Percentiles rank a stretch among this genome's conserved stretches.
These are phyloP conservation scores for Pseudomonodictys pantanalensis DNA, from an alignment of 495 filamentous ascomycete genomes.

Conservation along the genomic window DNA sequence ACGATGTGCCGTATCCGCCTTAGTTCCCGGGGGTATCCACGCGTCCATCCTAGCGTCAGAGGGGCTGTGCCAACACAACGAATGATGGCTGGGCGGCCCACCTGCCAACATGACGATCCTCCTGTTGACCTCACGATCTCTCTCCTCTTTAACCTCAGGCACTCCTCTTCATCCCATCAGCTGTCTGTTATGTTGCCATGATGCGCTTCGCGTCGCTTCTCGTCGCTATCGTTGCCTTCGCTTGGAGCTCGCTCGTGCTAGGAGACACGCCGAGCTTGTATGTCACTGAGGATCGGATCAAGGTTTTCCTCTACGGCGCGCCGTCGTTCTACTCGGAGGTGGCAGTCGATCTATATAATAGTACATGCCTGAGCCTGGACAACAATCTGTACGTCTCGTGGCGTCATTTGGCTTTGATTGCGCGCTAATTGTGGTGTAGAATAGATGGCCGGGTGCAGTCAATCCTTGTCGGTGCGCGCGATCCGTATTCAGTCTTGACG, in stretches of 20 bases:
- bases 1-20: too few species aligned
- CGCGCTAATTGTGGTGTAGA: background rate
- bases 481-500: background rate
- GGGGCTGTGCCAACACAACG: background rate
- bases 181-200: background rate
- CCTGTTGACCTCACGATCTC: background rate
- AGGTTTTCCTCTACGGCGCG: slow-evolving; percentile 17
- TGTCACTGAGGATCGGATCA: slow-evolving; percentile 10
- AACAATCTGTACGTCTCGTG: slow-evolving; percentile 21
- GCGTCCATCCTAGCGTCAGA: background rate
- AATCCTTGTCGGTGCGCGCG: slow-evolving; percentile 12
- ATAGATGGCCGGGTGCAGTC: slow-evolving; percentile 18
- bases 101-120: background rate
- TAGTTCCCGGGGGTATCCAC: too few species aligned
- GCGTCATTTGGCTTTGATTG: background rate
- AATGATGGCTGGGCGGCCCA: background rate
- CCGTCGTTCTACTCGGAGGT: slow-evolving; percentile 13
- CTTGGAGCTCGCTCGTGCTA: background rate
- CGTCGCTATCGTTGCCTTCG: background rate
- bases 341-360: slow-evolving; percentile 10
- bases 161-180: background rate
- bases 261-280: too few species aligned
- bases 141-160: background rate
- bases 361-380: slow-evolving; percentile 5
- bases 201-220: background rate